These are phyloP conservation scores for Russula olivacea DNA, from an alignment of 768 basidiomycete genomes.

Conservation along the genomic window DNA sequence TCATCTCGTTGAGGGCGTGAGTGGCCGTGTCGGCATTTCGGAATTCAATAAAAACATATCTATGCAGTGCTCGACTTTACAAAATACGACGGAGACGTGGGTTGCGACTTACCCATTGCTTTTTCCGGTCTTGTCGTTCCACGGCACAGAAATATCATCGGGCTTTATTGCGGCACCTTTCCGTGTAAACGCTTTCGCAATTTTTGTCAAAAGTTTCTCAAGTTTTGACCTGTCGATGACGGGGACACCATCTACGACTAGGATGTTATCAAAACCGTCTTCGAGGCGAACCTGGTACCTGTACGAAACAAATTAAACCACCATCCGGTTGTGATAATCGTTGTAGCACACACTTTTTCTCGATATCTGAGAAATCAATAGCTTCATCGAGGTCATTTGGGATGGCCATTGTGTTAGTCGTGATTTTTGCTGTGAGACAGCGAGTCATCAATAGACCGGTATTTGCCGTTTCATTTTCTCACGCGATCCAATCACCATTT, in stretches of 20 bases:
- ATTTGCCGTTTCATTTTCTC: not conserved
- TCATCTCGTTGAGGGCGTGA: constrained; percentile 57
- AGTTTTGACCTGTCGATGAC: constrained; percentile 81
- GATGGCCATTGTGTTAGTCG: constrained; percentile 12
- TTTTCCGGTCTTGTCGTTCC: constrained; percentile 75
- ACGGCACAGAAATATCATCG: constrained; percentile 81
- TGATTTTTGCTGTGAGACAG: too few relatives aligned
- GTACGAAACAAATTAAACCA: not conserved
- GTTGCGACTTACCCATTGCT: constrained; percentile 75
- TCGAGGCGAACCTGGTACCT: constrained; percentile 85
- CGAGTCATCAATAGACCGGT: constrained; percentile 9
- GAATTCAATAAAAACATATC: constrained; percentile 81
- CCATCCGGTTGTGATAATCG: not conserved
- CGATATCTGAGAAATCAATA: constrained; percentile 25
- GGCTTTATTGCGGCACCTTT: constrained; percentile 73
- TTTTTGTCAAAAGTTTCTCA: constrained; percentile 72
- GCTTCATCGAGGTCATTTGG: constrained; percentile 14
- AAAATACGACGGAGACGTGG: not conserved
- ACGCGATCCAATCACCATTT: not conserved
- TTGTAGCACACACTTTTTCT: constrained; percentile 21
- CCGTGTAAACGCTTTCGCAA: constrained; percentile 77
- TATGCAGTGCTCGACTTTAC: constrained; percentile 30
- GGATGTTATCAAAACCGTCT: constrained; percentile 82
- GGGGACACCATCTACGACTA: constrained; percentile 91
- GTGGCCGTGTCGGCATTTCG: constrained; percentile 63